Conservation (phyloP, 768 basidiomycete genomes). For the Bullera alba region DNA sequence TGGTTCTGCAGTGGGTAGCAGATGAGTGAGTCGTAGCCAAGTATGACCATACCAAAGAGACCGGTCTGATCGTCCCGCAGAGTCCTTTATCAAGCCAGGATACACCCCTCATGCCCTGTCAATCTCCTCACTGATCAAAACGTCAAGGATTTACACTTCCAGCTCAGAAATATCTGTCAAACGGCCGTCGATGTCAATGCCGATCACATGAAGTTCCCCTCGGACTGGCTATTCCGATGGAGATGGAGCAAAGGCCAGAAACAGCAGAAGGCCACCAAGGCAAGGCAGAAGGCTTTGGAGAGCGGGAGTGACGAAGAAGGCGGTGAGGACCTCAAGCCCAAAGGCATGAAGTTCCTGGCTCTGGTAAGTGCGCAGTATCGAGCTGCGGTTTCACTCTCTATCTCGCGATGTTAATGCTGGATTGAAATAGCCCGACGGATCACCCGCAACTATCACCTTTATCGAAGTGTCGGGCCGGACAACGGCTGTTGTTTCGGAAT, state of each 20-base stretch:
- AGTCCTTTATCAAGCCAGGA: constrained; percentile 63
- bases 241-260: constrained; percentile 44
- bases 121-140: constrained; percentile 55
- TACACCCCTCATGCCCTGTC: constrained; percentile 66
- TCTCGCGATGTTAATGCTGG: not conserved
- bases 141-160: constrained; percentile 52
- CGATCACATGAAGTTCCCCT: constrained; percentile 61
- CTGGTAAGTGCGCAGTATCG: constrained; percentile 16
- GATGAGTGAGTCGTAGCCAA: constrained; percentile 47
- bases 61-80: constrained; percentile 51
- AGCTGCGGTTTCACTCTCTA: not conserved
- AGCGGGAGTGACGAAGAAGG: constrained; percentile 12
- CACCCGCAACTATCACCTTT: constrained; percentile 66
- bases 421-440: constrained; percentile 56
- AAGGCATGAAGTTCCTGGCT: constrained; percentile 25
- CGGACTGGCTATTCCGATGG: constrained; percentile 45
- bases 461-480: constrained; percentile 70
- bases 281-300: constrained; percentile 8
- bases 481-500: constrained; percentile 62
- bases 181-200: constrained; percentile 64
- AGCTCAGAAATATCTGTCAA: constrained; percentile 55
- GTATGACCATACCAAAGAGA: not conserved
- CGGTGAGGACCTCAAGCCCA: constrained; percentile 24
- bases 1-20: constrained; percentile 58
- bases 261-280: constrained; percentile 20